A percentile compares a stretch with the other conserved stretches of the same genome.
phyloP scores from a whole-genome alignment of 345 rosid species.

The Gynandropsis gynandra region DNA sequence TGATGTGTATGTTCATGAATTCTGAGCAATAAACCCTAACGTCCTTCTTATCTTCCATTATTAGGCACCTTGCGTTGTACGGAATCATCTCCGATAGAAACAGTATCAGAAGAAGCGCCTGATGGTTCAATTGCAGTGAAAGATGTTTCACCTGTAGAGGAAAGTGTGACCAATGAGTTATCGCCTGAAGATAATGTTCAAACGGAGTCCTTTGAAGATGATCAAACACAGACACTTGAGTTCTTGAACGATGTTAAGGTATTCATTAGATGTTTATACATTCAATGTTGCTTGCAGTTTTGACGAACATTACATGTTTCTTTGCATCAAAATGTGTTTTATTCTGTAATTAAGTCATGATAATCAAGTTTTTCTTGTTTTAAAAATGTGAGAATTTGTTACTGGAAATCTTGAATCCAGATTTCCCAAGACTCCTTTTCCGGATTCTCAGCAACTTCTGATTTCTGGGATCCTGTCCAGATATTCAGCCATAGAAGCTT shows the following conservation, averaged over 20 bases:
- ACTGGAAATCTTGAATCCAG: too few relatives aligned
- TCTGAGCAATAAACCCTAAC: neutral
- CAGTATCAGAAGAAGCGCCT: constrained; percentile 40
- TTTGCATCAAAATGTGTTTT: too few relatives aligned
- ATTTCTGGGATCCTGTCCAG: too few relatives aligned
- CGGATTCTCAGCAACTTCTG: too few relatives aligned
- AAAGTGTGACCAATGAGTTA: constrained; percentile 24
- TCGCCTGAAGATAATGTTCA: constrained; percentile 20
- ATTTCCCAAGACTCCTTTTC: too few relatives aligned
- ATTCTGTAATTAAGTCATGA: too few relatives aligned
- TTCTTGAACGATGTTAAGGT: constrained; percentile 61
- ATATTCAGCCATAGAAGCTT: too few relatives aligned
- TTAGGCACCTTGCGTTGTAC: constrained; percentile 29
- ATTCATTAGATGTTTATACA: neutral
- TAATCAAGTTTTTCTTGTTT: too few relatives aligned
- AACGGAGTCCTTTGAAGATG: constrained; percentile 32
- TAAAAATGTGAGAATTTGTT: too few relatives aligned
- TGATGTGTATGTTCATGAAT: neutral
- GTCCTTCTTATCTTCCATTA: neutral
- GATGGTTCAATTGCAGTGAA: constrained; percentile 26
- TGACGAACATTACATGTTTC: too few relatives aligned
- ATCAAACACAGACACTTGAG: constrained; percentile 28
- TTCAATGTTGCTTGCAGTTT: neutral
- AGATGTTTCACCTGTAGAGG: constrained; percentile 28
- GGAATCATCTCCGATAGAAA: constrained; percentile 37